Percentiles rank a stretch among this genome's conserved stretches.
phyloP scores from a whole-genome alignment of 768 basidiomycete genomes.

The Pleurotus citrinopileatus region DNA sequence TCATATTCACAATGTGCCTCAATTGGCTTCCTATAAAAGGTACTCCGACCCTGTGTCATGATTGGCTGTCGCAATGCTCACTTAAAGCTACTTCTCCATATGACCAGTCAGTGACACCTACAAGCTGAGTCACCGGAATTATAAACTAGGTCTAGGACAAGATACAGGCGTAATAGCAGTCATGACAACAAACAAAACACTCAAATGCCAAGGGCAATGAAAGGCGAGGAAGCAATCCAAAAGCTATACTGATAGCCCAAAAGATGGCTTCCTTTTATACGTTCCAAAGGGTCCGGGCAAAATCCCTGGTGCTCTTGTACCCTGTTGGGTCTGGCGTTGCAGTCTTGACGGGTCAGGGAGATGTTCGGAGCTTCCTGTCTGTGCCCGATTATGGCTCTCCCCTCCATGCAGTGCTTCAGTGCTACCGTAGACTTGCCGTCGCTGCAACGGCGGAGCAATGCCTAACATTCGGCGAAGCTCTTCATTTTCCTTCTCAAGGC shows the following conservation, averaged over 20 bases:
- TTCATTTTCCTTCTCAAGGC: conserved; percentile 86
- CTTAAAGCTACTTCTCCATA: neutral
- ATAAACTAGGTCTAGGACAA: too few relatives aligned
- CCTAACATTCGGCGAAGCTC: conserved; percentile 73
- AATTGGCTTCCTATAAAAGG: conserved; percentile 2
- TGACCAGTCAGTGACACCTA: neutral
- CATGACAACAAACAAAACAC: too few relatives aligned
- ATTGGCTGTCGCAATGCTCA: neutral
- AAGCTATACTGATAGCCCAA: conserved; percentile 11
- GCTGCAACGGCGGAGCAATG: conserved; percentile 30
- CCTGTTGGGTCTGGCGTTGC: neutral
- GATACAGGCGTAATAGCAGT: too few relatives aligned
- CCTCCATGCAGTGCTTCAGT: conserved; percentile 3
- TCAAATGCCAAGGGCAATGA: too few relatives aligned
- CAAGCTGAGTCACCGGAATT: too few relatives aligned
- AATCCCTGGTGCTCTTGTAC: conserved; percentile 1
- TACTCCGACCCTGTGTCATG: neutral
- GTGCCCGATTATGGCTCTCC: neutral
- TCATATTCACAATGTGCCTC: conserved; percentile 7
- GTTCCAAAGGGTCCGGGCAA: conserved; percentile 42
- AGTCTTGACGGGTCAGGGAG: neutral
- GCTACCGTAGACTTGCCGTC: conserved; percentile 10
- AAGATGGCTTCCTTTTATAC: conserved; percentile 31
- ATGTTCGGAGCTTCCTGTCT: neutral
- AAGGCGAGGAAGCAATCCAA: too few relatives aligned